Conservation (phyloP, 495 filamentous ascomycete genomes). For the Aspergillus cristatus region DNA sequence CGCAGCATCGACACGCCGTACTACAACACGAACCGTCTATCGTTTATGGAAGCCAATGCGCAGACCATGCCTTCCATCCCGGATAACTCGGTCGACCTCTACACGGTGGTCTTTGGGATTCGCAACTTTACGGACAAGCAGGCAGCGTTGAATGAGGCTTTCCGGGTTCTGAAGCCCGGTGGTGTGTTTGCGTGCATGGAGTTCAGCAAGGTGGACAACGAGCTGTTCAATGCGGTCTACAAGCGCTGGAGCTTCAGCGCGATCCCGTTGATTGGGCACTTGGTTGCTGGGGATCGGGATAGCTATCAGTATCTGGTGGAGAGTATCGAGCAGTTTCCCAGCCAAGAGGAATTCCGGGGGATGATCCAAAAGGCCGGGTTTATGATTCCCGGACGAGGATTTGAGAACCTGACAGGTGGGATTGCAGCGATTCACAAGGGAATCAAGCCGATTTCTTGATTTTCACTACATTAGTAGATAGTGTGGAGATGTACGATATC, state of each 20-base stretch:
- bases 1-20: constrained; percentile 55
- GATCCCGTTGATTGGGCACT: constrained; percentile 89
- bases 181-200: constrained; percentile 96
- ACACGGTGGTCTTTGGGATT: constrained; percentile 97
- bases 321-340: constrained; percentile 91
- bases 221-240: constrained; percentile 74
- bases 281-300: constrained; percentile 88
- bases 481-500: too few species aligned
- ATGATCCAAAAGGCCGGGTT: constrained; percentile 92
- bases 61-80: constrained; percentile 61
- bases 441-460: constrained; percentile 60
- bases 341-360: constrained; percentile 68
- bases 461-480: too few species aligned
- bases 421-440: constrained; percentile 96
- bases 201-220: constrained; percentile 74
- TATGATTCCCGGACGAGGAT: constrained; percentile 68
- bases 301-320: constrained; percentile 98
- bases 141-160: constrained; percentile 68
- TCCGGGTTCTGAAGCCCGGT: constrained; percentile 83
- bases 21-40: constrained; percentile 49
- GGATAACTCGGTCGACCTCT: constrained; percentile 65
- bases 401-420: constrained; percentile 80
- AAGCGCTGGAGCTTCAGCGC: constrained; percentile 93
- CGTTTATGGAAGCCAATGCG: constrained; percentile 87
- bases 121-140: constrained; percentile 90